Base-by-base conservation (phyloP, 2,329 filamentous ascomycete genomes). In the Cadophora sp. region DNA sequence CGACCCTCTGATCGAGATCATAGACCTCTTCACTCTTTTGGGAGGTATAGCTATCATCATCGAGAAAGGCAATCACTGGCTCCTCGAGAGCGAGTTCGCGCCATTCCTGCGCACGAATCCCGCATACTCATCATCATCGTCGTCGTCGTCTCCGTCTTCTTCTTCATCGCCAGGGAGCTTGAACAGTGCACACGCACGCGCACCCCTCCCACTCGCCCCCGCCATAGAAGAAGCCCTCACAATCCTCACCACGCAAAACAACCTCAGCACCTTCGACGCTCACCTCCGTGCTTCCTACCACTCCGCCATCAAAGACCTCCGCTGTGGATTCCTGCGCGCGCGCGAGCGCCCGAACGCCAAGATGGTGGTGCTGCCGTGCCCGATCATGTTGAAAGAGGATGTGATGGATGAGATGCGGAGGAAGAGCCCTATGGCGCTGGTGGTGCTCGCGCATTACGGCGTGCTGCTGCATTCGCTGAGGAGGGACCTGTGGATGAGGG, bases 401-500 rank as follows among this genome's bases (percentile, higher is more conserved):
- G 48, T 30, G 11, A 51, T 51, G 22, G 48, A 51, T 22, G 22
- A 51, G 48, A 51, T 51, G 48, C 27, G 22, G 22, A 27, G 4
- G 48, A 51, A 27, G 11, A 27, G 48, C 2, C 22, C 48, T 20
- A 51, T 51, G 48, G 48, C 48, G 22, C 22, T 51, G 48, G 48
- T 51, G 24, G 16, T 51, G 9, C 48, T 51, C 1, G 48, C 48
- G 13, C 48, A 51, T 30, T 51, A 51, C 30, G 22, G 48, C 6
- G 48, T 51, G 9, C 22, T 51, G 22, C 14, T 51, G 22, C 48
- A 27, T 51, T 22, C 22, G 22, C 22, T 27, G 22, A 51, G 48
- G 48, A 51, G 48, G 48, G 48, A 51, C 16, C 11, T 51, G 11
- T 51, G 48, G 48, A 51, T 51, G 48, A 27, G 24, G 48, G 14